Base-by-base conservation (phyloP, 1,139 yeast genomes). In the Suhomyces choctaworum region DNA sequence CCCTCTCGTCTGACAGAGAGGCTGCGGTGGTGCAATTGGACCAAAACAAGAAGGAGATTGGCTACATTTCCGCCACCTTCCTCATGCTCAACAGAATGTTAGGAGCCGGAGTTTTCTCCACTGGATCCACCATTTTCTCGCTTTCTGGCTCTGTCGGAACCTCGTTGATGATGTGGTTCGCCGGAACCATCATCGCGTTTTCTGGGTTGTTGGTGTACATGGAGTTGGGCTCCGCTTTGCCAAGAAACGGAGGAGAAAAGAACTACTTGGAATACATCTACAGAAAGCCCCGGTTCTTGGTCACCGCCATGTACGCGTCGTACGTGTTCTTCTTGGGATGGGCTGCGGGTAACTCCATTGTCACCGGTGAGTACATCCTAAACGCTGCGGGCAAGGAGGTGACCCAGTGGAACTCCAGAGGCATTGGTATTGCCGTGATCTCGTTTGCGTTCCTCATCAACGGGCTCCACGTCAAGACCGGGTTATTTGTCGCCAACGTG, bases 231-330 rank as follows among this genome's bases (percentile, higher is more conserved):
- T 76, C 88, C 9, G 88, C 87, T 25, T 78, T 86, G 45, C 92
- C 94, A 22, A 77, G 83, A 59, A 85, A 86, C 52, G 96, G 96
- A 46, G 96, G 95, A 46, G 95, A 86, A 56, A 85, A 86, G 62
- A 84, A 84, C 53, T 87, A 86, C 56, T 67, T 87, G 49, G 94
- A 85, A 57, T 80, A 76, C 50, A 78, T 85, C 44, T 86, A 72
- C 62, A 70, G 66, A 34, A 76, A 72, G 51, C 96, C 96, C 19
- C 76, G 70, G 52, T 81, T 80, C 50, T 68, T 87, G 41, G 73
- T 82, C 32, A 77, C 87, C 14, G 80, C 87, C 35, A 77, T 84
- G 79, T 86, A 84, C 53, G 88, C 87, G 2, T 62, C 88, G 4
- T 84, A 85, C 52, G 81, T 80, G 16, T 81, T 86, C 52, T 74